Evolutionary conservation across 306 rosid genomes (phyloP), one percentile per base, ranked within the genome.

Genomic region (Lathyrus oleraceus): DNA sequence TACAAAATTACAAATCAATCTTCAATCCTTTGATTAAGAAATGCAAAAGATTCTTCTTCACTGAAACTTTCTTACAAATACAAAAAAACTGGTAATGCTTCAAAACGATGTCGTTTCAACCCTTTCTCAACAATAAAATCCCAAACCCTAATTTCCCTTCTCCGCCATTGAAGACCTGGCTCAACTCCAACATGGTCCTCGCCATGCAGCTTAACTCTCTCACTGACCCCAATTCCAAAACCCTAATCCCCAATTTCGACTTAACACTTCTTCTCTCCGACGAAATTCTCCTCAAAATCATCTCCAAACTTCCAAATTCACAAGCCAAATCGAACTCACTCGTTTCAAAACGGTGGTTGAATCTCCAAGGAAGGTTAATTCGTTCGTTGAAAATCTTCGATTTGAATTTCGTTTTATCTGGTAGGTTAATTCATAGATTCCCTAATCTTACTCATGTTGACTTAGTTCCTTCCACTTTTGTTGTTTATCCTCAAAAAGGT

Each of bases 261-360:
- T 44, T 25, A 4, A 67, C 79, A 1, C 79, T 75, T 2, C 79
- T 47, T 5, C 23, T 75, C 2, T 75, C 79, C 63, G 79, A 75
- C 36, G 45, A 67, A 65, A 65, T 75, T 15, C 79, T 75, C 36
- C 53, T 75, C 16, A 47, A 13, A 67, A 67, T 75, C 54, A 17
- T 75, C 79, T 15, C 68, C 2, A 75, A 47, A 8, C 69, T 67
- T 6, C 74, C 79, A 0, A 45, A 67, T 67, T 75, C 69, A 6
- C 79, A 67, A 39, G 1, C 30, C 5, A 75, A 75, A 40, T 47
- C 74, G 1, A 75, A 67, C n/a, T 75, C 61, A 10, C 61, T 75
- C 7, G 79, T 75, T 28, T 75, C 73, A 16, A 67, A 75, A 15
- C 79, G 79, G 5, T 75, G 79, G 79, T 40, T 75, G 21, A 75